These are phyloP conservation scores for Fusarium goolgardi DNA, from an alignment of 2,329 filamentous ascomycete genomes.

Conservation along the genomic window DNA sequence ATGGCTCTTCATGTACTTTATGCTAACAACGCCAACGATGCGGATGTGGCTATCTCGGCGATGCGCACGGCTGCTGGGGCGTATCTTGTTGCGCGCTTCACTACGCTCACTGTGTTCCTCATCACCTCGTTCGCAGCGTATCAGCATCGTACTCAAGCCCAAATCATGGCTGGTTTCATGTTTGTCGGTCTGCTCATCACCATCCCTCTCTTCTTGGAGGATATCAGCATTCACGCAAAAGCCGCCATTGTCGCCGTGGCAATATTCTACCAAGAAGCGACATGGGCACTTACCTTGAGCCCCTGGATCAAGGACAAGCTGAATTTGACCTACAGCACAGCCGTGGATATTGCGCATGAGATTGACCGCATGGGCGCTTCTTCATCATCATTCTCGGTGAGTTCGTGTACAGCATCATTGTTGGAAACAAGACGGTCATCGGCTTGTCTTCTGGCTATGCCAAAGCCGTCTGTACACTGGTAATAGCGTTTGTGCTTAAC, in stretches of 20 bases:
- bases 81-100: slow-evolving; percentile 59
- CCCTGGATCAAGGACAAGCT: slow-evolving; percentile 58
- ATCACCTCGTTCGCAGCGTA: slow-evolving; percentile 60
- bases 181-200: slow-evolving; percentile 55
- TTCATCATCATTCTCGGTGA: slow-evolving; percentile 65
- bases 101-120: slow-evolving; percentile 55
- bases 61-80: slow-evolving; percentile 60
- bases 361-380: slow-evolving; percentile 62
- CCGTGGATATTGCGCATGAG: slow-evolving; percentile 62
- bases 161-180: slow-evolving; percentile 58
- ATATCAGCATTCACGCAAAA: slow-evolving; percentile 55
- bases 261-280: slow-evolving; percentile 56
- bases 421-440: slow-evolving; percentile 59
- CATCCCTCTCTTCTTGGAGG: slow-evolving; percentile 58
- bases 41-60: slow-evolving; percentile 57
- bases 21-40: slow-evolving; percentile 59
- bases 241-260: slow-evolving; percentile 57
- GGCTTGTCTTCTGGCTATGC: slow-evolving; percentile 58
- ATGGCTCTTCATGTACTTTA: slow-evolving; percentile 63
- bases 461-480: slow-evolving; percentile 60
- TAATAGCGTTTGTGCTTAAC: slow-evolving; percentile 63
- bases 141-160: slow-evolving; percentile 60
- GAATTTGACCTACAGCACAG: slow-evolving; percentile 58
- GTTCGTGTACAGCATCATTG: slow-evolving; percentile 61
- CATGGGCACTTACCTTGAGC: slow-evolving; percentile 59